Base-by-base conservation (phyloP, 1,284 basidiomycete genomes). In the Microstroma glucosiphilum region DNA sequence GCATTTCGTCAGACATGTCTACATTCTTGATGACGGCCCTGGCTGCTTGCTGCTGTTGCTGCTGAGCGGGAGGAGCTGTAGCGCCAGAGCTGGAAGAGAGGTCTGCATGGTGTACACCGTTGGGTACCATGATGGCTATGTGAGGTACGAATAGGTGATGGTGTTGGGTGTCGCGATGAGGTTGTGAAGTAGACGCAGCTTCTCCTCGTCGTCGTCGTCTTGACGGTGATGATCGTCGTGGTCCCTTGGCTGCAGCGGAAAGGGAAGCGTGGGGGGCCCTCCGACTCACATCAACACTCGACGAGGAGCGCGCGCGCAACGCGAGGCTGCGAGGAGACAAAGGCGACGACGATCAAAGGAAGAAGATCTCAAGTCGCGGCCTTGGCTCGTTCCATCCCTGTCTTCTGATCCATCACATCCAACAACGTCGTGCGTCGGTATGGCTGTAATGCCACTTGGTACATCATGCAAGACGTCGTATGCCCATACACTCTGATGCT, bases 1-100 rank as follows among this genome's bases (percentile, higher is more conserved):
- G 92, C 91, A 96, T 91, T 74, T 96, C 91, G 66, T 96, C 90
- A 64, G 83, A 85, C 93, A 97, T 97, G 82, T 97, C 93, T 64
- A 94, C 92, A 78, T 90, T 92, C 83, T 96, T 96, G 80, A 96
- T 91, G 81, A 91, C 88, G 53, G 92, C 90, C 79, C 90, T 73
- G 65, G 61, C 30, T 37, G 30, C 30, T 37, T 23, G 57, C 19
- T 42, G 57, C 43, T 48, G 43, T 12, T 48, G 30, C 46, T 48
- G 46, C 46, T 48, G 17, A 12, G 46, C n/a, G n/a, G 23, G 11
- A 12, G 46, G 7, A 23, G 46, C 46, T 23, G 46, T n/a, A n/a
- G 6, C 46, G 46, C 46, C 46, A 12, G 46, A n/a, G n/a, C n/a
- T 23, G 17, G 46, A 23, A 12, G n/a, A 7, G 46, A n/a, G 4